A percentile compares a stretch with the other conserved stretches of the same genome.
Evolutionary conservation across 257 asterid species (phyloP).

Genomic region (Marsdenia floribunda): DNA sequence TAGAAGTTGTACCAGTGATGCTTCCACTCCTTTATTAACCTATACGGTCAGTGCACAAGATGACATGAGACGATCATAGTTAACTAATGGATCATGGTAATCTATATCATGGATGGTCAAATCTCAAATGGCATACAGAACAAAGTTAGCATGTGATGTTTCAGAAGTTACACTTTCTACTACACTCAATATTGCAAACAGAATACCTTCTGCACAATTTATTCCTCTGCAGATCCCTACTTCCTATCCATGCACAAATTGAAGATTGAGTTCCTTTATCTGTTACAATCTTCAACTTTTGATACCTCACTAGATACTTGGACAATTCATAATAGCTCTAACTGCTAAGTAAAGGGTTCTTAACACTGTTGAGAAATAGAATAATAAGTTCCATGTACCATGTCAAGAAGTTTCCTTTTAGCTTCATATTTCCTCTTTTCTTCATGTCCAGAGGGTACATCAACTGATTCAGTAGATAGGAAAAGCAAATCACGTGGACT

Average conservation of each 20-base stretch:
- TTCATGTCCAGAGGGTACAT: constrained; percentile 13
- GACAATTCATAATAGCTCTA: not conserved
- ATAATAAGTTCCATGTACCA: constrained; percentile 25
- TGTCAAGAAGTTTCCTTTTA: constrained; percentile 34
- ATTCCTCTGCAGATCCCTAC: constrained; percentile 1
- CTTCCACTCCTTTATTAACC: constrained; percentile 95
- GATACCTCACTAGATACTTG: constrained; percentile 3
- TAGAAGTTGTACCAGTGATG: constrained; percentile 85
- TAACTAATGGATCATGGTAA: not conserved
- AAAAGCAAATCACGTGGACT: constrained; percentile 69
- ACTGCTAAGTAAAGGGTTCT: not conserved
- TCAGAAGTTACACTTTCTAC: not conserved
- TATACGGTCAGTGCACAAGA: constrained; percentile 26
- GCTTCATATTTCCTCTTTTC: constrained; percentile 32
- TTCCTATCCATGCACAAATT: not conserved
- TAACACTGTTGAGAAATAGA: not conserved
- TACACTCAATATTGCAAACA: not conserved
- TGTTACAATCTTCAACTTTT: not conserved
- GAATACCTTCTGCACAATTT: not conserved
- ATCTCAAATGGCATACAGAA: constrained; percentile 1
- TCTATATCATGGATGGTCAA: not conserved
- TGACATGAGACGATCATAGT: constrained; percentile 15
- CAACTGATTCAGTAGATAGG: constrained; percentile 42
- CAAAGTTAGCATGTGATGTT: not conserved
- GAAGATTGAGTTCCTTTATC: not conserved